phyloP scores from a whole-genome alignment of 257 asterid genomes.

The Handroanthus guayacan region DNA sequence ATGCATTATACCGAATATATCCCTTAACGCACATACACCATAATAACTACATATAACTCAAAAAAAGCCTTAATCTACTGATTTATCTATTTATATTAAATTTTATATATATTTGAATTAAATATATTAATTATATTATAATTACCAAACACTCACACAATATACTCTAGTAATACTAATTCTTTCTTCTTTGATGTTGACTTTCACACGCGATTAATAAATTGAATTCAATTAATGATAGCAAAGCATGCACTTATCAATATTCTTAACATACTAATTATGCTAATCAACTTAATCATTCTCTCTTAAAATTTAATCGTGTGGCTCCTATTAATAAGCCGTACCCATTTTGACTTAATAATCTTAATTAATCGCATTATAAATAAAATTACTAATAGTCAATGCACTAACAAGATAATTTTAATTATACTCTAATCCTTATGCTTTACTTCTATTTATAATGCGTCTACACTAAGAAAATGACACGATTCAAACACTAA shows the following conservation, averaged over 20 bases:
- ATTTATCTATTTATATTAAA: too few species aligned
- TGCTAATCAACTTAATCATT: not conserved
- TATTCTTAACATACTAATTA: not conserved
- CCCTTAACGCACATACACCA: too few species aligned
- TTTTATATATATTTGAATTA: too few species aligned
- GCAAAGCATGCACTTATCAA: slow-evolving; percentile 2
- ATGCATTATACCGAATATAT: too few species aligned
- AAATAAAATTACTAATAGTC: slow-evolving; percentile 30
- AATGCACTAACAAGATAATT: slow-evolving; percentile 40
- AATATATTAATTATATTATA: too few species aligned
- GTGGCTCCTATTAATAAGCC: not conserved
- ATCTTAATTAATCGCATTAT: slow-evolving; percentile 15
- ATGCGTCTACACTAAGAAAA: slow-evolving; percentile 11
- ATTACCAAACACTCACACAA: too few species aligned
- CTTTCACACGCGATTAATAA: not conserved
- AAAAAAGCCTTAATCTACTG: too few species aligned
- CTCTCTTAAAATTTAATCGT: slow-evolving; percentile 3
- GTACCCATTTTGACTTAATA: slow-evolving; percentile 37
- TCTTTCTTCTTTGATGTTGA: not conserved
- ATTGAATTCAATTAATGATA: not conserved
- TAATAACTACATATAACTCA: too few species aligned
- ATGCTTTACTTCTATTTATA: slow-evolving; percentile 16
- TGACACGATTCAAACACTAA: slow-evolving; percentile 33
- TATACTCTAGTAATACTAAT: too few species aligned
- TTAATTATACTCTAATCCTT: slow-evolving; percentile 22